Evolutionary conservation across 306 rosid genomes (phyloP).

Genomic region (Castanopsis chinensis): DNA sequence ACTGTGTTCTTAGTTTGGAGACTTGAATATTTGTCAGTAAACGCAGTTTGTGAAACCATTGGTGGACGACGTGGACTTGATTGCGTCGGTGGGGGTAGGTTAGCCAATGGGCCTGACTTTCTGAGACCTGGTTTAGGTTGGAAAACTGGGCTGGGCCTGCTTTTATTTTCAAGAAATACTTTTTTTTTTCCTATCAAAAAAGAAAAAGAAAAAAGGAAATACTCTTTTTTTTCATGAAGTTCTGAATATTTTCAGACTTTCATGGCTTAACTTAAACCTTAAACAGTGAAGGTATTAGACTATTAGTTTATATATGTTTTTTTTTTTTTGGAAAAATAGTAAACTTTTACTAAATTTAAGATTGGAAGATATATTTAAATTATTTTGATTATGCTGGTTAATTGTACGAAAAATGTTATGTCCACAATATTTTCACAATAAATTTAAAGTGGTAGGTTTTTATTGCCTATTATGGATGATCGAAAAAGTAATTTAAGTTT

Average conservation of each 20-base stretch:
- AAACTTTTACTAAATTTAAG: too few relatives aligned
- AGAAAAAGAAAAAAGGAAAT: too few relatives aligned
- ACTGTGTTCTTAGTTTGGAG: neutral
- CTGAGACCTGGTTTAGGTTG: too few relatives aligned
- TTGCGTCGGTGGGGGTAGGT: neutral
- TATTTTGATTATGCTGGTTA: accelerated
- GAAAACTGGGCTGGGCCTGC: neutral
- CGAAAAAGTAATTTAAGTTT: too few relatives aligned
- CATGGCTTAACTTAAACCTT: too few relatives aligned
- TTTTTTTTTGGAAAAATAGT: accelerated
- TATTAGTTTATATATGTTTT: too few relatives aligned
- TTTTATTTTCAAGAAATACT: too few relatives aligned
- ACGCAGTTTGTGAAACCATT: neutral
- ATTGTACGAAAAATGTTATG: accelerated
- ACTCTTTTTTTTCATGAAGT: too few relatives aligned
- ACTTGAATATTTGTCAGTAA: neutral
- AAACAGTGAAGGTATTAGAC: too few relatives aligned
- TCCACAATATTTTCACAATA: accelerated
- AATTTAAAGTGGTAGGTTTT: too few relatives aligned
- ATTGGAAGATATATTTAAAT: too few relatives aligned
- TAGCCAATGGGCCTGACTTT: neutral
- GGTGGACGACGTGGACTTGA: neutral
- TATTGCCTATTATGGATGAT: accelerated
- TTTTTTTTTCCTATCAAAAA: neutral
- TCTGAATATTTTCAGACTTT: too few relatives aligned